Percentiles rank a stretch among this genome's conserved stretches.
phyloP scores from a whole-genome alignment of 2,329 filamentous ascomycete species.

The Neophaeococcomyces aloes region DNA sequence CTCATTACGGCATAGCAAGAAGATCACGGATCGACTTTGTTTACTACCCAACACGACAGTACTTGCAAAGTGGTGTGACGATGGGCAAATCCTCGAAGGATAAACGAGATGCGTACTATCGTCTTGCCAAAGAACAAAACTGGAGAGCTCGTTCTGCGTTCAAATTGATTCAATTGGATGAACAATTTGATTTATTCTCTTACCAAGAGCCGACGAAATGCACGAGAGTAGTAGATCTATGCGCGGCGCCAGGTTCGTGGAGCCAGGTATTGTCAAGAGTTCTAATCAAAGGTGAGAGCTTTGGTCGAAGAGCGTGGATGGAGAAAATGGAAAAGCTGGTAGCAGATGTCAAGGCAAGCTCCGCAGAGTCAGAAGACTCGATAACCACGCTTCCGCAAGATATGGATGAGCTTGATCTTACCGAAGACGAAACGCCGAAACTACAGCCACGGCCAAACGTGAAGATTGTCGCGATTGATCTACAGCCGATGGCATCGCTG shows the following conservation, averaged over 20 bases:
- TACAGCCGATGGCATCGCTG: slow-evolving; percentile 90
- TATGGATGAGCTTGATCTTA: slow-evolving; percentile 22
- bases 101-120: slow-evolving; percentile 95
- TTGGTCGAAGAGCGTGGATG: slow-evolving; percentile 76
- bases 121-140: slow-evolving; percentile 95
- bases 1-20: too few relatives aligned
- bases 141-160: slow-evolving; percentile 95
- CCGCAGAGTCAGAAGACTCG: slow-evolving; percentile 17
- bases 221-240: slow-evolving; percentile 87
- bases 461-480: slow-evolving; percentile 89
- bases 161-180: slow-evolving; percentile 91
- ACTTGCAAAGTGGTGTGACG: background rate
- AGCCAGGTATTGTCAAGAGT: slow-evolving; percentile 91
- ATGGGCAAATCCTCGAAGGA: slow-evolving; percentile 99
- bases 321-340: slow-evolving; percentile 48
- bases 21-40: too few relatives aligned
- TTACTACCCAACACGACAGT: background rate
- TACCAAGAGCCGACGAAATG: slow-evolving; percentile 53
- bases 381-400: slow-evolving; percentile 9
- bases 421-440: slow-evolving; percentile 23
- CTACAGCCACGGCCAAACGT: slow-evolving; percentile 55
- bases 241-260: slow-evolving; percentile 93
- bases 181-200: slow-evolving; percentile 89
- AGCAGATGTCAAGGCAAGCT: slow-evolving; percentile 41
- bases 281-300: slow-evolving; percentile 84